phyloP scores from a whole-genome alignment of 2,329 filamentous ascomycete species.

The Hypoxylon sp. region DNA sequence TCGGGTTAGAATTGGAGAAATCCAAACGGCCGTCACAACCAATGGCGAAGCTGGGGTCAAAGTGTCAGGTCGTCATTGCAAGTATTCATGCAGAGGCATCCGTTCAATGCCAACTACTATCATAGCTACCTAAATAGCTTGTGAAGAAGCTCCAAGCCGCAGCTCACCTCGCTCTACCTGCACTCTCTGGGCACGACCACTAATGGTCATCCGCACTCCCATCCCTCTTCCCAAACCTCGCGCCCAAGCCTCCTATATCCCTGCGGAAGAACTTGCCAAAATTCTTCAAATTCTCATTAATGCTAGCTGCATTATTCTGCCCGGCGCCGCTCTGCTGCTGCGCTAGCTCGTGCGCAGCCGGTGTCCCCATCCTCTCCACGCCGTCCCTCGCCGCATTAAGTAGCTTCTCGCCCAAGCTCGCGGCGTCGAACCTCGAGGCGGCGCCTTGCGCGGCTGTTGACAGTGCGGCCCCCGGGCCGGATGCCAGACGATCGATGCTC shows the following conservation, averaged over 20 bases:
- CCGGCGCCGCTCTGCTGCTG: constrained; percentile 53
- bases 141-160: not conserved
- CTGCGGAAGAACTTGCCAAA: constrained; percentile 96
- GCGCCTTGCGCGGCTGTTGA: constrained; percentile 51
- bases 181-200: not conserved
- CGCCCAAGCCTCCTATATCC: constrained; percentile 82
- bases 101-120: not conserved
- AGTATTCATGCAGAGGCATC: not conserved
- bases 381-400: constrained; percentile 89
- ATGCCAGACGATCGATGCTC: constrained; percentile 30
- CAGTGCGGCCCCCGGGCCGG: constrained; percentile 46
- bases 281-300: constrained; percentile 95
- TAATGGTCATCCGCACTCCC: constrained; percentile 51
- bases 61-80: not conserved
- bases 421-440: constrained; percentile 76
- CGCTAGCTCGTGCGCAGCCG: constrained; percentile 48
- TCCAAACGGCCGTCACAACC: not conserved
- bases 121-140: not conserved
- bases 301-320: constrained; percentile 67
- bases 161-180: not conserved
- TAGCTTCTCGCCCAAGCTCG: constrained; percentile 85
- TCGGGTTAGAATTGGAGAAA: not conserved
- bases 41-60: not conserved
- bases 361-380: constrained; percentile 80
- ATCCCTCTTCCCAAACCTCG: constrained; percentile 76